Percentiles rank a stretch among this genome's conserved stretches.
These are phyloP conservation scores for Lagenidium sp. DNA, from an alignment of 352 stramenopile genomes.

Conservation along the genomic window DNA sequence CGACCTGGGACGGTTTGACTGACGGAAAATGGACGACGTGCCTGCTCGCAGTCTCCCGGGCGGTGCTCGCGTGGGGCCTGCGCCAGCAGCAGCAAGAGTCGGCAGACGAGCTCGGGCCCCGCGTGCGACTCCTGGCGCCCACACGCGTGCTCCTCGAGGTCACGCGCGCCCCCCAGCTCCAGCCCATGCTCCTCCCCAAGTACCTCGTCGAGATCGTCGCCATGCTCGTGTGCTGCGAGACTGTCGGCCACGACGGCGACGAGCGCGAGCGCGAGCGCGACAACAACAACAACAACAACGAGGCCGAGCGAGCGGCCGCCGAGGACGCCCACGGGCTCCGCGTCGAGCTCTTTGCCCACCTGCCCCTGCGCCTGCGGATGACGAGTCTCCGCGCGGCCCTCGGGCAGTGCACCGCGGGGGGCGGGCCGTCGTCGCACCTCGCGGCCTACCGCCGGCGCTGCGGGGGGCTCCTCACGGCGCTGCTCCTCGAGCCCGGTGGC, in stretches of 20 bases:
- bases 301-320: too few relatives aligned
- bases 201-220: conserved; percentile 71
- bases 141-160: conserved; percentile 43
- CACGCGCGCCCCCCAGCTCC: conserved; percentile 60
- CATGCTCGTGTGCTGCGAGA: conserved; percentile 49
- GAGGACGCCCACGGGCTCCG: too few relatives aligned
- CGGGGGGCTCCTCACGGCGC: conserved; percentile 38
- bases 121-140: conserved; percentile 36
- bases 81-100: conserved; percentile 2
- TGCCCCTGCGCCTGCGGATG: conserved; percentile 69
- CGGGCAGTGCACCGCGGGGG: conserved; percentile 35
- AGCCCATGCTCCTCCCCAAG: conserved; percentile 69
- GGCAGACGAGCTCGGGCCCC: conserved; percentile 3
- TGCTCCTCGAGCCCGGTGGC: conserved; percentile 61
- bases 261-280: too few relatives aligned
- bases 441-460: conserved; percentile 54
- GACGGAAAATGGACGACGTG: too few relatives aligned
- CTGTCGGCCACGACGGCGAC: too few relatives aligned
- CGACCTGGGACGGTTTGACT: too few relatives aligned
- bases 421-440: not conserved
- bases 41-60: conserved; percentile 36
- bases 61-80: conserved; percentile 38
- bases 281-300: too few relatives aligned
- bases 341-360: too few relatives aligned
- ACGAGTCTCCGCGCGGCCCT: conserved; percentile 59